Evolutionary conservation across 1,139 yeast genomes (phyloP).

Genomic region (Candida pseudoviswanathii): DNA sequence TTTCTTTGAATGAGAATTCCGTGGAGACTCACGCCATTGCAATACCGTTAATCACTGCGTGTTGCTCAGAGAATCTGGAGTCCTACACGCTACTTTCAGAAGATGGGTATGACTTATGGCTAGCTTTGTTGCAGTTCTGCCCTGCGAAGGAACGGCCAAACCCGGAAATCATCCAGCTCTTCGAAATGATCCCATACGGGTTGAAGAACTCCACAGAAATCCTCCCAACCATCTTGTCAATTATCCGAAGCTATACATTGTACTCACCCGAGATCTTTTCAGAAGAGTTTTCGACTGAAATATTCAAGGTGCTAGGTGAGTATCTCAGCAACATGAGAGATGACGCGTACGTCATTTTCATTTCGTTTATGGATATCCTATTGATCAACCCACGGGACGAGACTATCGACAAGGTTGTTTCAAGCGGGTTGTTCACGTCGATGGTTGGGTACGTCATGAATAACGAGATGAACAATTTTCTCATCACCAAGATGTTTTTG

Average conservation of each 20-base stretch:
- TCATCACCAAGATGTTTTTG: constrained; percentile 53
- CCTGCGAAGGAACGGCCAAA: constrained; percentile 28
- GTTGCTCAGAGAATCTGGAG: constrained; percentile 61
- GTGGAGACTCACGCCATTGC: constrained; percentile 61
- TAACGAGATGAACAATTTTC: constrained; percentile 48
- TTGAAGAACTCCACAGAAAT: constrained; percentile 73
- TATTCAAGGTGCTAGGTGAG: constrained; percentile 56
- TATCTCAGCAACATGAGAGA: constrained; percentile 68
- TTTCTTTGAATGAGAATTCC: constrained; percentile 67
- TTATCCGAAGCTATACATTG: constrained; percentile 71
- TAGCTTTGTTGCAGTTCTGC: constrained; percentile 60
- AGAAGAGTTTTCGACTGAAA: constrained; percentile 31
- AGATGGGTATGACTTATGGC: constrained; percentile 90
- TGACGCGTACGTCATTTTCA: constrained; percentile 60
- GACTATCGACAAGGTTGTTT: constrained; percentile 39
- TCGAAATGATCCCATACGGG: constrained; percentile 52
- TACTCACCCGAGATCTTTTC: constrained; percentile 53
- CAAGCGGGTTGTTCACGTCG: constrained; percentile 50
- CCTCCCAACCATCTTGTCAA: constrained; percentile 64
- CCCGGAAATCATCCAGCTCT: constrained; percentile 41
- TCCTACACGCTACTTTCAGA: constrained; percentile 69
- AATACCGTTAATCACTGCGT: constrained; percentile 65
- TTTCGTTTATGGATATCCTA: constrained; percentile 62
- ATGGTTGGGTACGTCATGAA: constrained; percentile 45
- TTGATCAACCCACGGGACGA: constrained; percentile 29